These are phyloP conservation scores for Leccinum boreale DNA, from an alignment of 768 basidiomycete species.

Conservation along the genomic window DNA sequence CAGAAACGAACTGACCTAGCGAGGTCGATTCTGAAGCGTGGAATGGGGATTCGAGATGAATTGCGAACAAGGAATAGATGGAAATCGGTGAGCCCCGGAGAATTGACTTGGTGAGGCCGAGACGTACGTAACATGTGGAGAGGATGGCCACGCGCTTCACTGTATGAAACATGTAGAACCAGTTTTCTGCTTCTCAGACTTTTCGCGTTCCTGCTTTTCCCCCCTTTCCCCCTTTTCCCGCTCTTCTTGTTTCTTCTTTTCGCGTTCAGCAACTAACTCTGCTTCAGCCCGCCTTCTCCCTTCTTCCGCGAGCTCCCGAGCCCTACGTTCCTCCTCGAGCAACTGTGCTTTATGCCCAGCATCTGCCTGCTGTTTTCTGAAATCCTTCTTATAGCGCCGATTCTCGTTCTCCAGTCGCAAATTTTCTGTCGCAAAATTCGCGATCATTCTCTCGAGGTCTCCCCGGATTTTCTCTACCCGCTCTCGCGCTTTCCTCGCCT, in stretches of 20 bases:
- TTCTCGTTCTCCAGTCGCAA: constrained; percentile 28
- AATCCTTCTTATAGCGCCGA: constrained; percentile 16
- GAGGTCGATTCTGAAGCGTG: background rate
- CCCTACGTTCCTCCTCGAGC: constrained; percentile 25
- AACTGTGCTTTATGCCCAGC: constrained; percentile 15
- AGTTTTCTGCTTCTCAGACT: constrained; percentile 4
- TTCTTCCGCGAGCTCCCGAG: constrained; percentile 24
- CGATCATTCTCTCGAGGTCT: constrained; percentile 38
- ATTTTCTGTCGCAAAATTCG: constrained; percentile 37
- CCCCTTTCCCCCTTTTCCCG: background rate
- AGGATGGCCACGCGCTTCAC: background rate
- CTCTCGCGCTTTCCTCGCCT: constrained; percentile 38
- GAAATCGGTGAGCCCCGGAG: background rate
- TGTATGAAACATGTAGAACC: constrained; percentile 9
- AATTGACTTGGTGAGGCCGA: too few species aligned
- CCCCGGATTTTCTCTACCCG: constrained; percentile 40
- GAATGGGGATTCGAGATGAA: background rate
- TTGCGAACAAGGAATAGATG: background rate
- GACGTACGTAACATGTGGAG: too few species aligned
- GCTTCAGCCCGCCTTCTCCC: constrained; percentile 15
- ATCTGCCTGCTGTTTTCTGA: constrained; percentile 19
- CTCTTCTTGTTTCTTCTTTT: constrained; percentile 1
- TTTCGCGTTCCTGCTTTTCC: background rate
- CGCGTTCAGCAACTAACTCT: constrained; percentile 16
- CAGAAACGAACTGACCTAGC: too few species aligned